Conservation (phyloP, 139 green algal species). For the Chlorella sorokiniana region DNA sequence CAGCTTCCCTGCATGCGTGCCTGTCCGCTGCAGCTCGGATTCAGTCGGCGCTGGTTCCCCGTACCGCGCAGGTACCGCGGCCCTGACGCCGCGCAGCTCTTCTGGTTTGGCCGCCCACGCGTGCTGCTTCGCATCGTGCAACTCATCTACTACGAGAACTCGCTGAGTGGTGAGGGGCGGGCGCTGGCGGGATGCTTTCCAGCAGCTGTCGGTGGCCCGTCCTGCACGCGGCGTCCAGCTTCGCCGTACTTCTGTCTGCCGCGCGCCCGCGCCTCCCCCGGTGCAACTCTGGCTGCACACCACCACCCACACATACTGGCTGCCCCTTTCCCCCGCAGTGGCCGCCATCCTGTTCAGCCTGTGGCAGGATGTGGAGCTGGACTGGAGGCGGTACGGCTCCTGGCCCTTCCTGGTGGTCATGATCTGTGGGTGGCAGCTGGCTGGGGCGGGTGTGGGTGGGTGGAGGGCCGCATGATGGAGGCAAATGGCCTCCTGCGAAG, state of each 20-base stretch:
- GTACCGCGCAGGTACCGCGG: background rate
- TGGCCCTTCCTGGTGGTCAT: constrained; percentile 5
- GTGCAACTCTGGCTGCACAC: too few species aligned
- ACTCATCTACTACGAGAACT: constrained; percentile 48
- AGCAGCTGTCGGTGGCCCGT: background rate
- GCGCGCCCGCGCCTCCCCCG: too few species aligned
- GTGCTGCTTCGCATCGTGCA: constrained; percentile 44
- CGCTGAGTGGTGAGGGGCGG: constrained; percentile 6
- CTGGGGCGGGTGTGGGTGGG: background rate
- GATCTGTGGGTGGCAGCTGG: background rate
- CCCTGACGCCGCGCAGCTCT: constrained; percentile 25
- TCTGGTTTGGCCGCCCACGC: constrained; percentile 43
- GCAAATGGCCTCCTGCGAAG: too few species aligned
- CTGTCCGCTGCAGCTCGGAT: background rate
- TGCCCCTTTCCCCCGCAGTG: background rate
- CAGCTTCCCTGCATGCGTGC: background rate
- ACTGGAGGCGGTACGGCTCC: constrained; percentile 17
- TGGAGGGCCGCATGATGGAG: too few species aligned
- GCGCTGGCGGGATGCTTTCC: constrained; percentile 6
- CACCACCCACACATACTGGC: background rate
- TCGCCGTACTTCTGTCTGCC: background rate
- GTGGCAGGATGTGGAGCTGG: constrained; percentile 30
- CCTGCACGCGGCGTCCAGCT: background rate
- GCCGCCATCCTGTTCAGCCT: constrained; percentile 38
- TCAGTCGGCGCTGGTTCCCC: background rate